Evolutionary conservation across 352 stramenopile genomes (phyloP), one percentile per base, ranked within the genome.

Genomic region (Phytophthora palmivora): DNA sequence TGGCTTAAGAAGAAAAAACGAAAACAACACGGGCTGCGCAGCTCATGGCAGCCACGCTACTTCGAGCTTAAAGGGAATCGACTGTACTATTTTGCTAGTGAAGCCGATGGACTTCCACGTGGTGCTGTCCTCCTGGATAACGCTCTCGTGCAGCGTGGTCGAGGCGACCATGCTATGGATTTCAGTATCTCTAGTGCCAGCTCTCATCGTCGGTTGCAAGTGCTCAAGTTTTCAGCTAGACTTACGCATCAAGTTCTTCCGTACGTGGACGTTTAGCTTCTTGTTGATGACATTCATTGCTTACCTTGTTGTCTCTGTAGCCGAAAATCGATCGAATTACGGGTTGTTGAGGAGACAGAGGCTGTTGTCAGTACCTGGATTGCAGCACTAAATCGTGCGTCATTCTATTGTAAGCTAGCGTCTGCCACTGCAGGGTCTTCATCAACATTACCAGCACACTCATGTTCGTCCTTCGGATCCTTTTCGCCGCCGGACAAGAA

Each of bases 21-120:
- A 32, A 92, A 91, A 58, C 84, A 90, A 41, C 84, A 79, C 26
- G 85, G 85, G n/a, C 58, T 92, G 2, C 47, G 63, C 11, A 91
- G 85, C 34, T 75, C 85, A 22, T 92, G 82, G 85, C 83, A 94
- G 34, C 65, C 75, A 39, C 79, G 85, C 15, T 94, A 88, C 65
- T 94, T 92, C 48, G 85, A 94, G 58, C 75, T 92, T 26, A 91
- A 92, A 45, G 83, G 85, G 24, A 91, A 91, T 41, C 82, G 83
- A 0, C 44, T 94, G 18, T 94, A 89, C 60, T 94, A 92, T 63
- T 94, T 92, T 47, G 72, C 76, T 22, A 87, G 63, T 55, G 83
- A 92, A 51, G 87, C 67, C 15, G 85, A 91, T 55, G 85, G 85
- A 24, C 76, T 94, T 16, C 82, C 85, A 15, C 73, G 78, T 26